phyloP scores from a whole-genome alignment of 306 rosid genomes.

The Pyrus betulifolia region DNA sequence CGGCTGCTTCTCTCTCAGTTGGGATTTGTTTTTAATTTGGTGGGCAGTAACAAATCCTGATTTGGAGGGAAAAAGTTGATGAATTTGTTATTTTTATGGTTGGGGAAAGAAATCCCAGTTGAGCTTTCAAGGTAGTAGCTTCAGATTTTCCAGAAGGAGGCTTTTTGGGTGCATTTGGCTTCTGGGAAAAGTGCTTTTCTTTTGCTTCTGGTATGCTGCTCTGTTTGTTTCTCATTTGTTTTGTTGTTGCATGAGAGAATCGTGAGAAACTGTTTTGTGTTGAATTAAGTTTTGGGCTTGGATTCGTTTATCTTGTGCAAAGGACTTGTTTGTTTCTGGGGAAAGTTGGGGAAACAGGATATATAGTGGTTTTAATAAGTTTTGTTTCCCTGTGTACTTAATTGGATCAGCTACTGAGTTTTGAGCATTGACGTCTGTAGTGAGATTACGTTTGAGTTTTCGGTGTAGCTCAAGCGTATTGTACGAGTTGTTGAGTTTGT shows the following conservation, averaged over 20 bases:
- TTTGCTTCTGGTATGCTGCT: conserved; percentile 5
- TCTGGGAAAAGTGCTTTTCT: background rate
- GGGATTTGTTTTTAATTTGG: conserved; percentile 28
- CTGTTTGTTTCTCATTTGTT: background rate
- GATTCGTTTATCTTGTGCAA: conserved; percentile 12
- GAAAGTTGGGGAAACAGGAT: background rate
- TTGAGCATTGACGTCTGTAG: conserved; percentile 17
- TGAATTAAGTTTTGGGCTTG: background rate
- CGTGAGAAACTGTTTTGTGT: background rate
- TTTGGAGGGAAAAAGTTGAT: conserved; percentile 27
- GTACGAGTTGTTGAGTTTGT: conserved; percentile 27
- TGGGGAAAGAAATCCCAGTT: conserved; percentile 7
- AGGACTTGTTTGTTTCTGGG: background rate
- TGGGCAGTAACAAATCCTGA: conserved; percentile 28
- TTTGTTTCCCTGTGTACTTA: background rate
- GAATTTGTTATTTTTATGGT: background rate
- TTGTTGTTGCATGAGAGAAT: background rate
- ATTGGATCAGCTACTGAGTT: conserved; percentile 20
- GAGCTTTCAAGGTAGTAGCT: conserved; percentile 12
- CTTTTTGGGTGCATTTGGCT: background rate
- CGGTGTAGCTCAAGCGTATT: conserved; percentile 8
- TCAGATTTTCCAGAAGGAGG: conserved; percentile 9
- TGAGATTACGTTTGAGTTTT: background rate
- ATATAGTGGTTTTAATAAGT: background rate
- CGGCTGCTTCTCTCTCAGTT: conserved; percentile 31